Evolutionary conservation across 192 early-diverging fungal genomes (phyloP).

Genomic region (Mortierella antarctica): DNA sequence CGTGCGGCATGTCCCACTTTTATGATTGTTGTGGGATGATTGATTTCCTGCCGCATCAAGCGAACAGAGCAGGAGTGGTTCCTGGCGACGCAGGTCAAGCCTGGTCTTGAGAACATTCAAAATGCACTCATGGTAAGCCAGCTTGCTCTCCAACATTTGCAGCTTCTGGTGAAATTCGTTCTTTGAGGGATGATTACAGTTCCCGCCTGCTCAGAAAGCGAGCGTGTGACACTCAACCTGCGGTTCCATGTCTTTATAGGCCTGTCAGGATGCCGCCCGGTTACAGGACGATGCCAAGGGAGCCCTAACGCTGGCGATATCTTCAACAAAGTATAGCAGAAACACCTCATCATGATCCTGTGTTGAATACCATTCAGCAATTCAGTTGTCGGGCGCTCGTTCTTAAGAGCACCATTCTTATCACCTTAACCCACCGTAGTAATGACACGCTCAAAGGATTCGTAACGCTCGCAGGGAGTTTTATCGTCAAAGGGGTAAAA

Average conservation of each 20-base stretch:
- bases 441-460: constrained; percentile 49
- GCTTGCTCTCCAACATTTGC: not conserved
- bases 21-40: not conserved
- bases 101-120: constrained; percentile 35
- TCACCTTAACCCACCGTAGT: not conserved
- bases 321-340: constrained; percentile 29
- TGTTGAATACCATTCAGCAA: too few relatives aligned
- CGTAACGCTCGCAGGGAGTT: constrained; percentile 35
- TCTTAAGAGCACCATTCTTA: not conserved
- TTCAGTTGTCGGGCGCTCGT: not conserved
- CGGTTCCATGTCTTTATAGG: constrained; percentile 1
- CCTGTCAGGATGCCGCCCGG: constrained; percentile 42
- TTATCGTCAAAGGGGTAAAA: constrained; percentile 33
- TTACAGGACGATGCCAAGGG: constrained; percentile 49
- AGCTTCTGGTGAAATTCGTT: not conserved
- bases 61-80: constrained; percentile 51
- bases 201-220: not conserved
- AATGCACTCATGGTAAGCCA: constrained; percentile 26
- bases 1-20: not conserved
- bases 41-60: not conserved
- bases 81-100: constrained; percentile 38
- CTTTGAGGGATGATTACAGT: not conserved
- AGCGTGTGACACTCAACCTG: not conserved
- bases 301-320: constrained; percentile 37
- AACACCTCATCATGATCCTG: not conserved